Base-by-base conservation (phyloP, 108 stramenopile genomes). In the Fistulifera pelliculosa region DNA sequence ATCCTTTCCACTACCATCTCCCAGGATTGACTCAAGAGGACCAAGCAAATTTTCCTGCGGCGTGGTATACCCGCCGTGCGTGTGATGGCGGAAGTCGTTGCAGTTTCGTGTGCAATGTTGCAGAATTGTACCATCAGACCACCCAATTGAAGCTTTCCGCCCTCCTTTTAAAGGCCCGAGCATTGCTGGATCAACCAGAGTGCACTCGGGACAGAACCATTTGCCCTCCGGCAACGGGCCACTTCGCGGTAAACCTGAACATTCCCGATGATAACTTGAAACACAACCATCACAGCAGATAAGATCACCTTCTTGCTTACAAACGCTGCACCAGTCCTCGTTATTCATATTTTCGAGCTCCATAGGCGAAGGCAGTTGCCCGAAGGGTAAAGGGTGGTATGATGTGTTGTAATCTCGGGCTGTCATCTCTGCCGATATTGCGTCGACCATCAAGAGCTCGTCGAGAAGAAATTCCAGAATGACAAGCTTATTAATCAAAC, bases 141-240 rank as follows among this genome's bases (percentile, higher is more conserved):
- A 90, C 38, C 81, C 82, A n/a, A 90, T 42, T 5, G 72, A 60
- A 4, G 66, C 64, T 45, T 83, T 85, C 49, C 55, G 60, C 11
- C 80, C 84, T 16, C 73, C 60, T 24, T 51, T 31, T 11, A 87
- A 45, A 13, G 75, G 64, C 0, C 82, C 87, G 40, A 80, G 64
- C 35, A 62, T 71, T 14, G 80, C 57, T 8, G 84, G 61, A 56
- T 90, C 84, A 15, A 67, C 60, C 18, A 84, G 25, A 49, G 41
- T 66, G 52, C 88, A 90, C 55, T 90, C 88, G n/a, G 81, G 77
- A 27, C 88, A 90, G 0, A 80, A 49, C 88, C 88, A 90, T 42
- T 71, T 79, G 11, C 83, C 87, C 22, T 86, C 80, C 7, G 84
- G 80, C 49, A 82, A 62, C 21, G 44, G 43, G 23, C 49, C 52